Percentiles rank a stretch among this genome's conserved stretches.
These are phyloP conservation scores for Millerago galiae DNA, from an alignment of 805 yeast species.

Conservation along the genomic window DNA sequence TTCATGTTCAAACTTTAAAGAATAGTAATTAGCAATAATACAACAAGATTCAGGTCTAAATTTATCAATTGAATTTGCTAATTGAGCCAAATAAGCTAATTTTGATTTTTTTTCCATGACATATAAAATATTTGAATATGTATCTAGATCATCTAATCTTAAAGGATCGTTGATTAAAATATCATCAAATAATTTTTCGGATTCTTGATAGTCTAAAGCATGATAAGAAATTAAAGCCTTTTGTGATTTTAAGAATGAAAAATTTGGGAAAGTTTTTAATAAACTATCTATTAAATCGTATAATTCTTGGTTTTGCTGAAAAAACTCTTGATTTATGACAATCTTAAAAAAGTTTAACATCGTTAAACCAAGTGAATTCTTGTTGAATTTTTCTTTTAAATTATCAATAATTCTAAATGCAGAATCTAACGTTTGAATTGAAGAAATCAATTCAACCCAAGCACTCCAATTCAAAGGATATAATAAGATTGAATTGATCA, in stretches of 20 bases:
- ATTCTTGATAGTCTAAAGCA: conserved; percentile 74
- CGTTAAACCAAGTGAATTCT: conserved; percentile 1
- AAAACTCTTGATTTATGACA: conserved; percentile 57
- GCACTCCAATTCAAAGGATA: conserved; percentile 93
- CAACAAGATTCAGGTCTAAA: conserved; percentile 94
- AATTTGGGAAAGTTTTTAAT: conserved; percentile 56
- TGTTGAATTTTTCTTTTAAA: conserved; percentile 17
- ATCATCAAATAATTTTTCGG: conserved; percentile 74
- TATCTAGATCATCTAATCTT: conserved; percentile 84
- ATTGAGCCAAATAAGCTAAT: conserved; percentile 79
- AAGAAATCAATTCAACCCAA: conserved; percentile 73
- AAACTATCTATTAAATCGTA: conserved; percentile 44
- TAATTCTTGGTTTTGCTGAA: conserved; percentile 55
- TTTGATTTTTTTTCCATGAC: conserved; percentile 88
- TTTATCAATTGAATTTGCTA: conserved; percentile 73
- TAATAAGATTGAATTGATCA: conserved; percentile 52
- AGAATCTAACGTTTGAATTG: conserved; percentile 57
- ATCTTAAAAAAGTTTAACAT: conserved; percentile 17
- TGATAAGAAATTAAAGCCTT: conserved; percentile 78
- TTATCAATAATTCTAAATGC: conserved; percentile 30
- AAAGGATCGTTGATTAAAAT: conserved; percentile 72
- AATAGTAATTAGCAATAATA: conserved; percentile 87
- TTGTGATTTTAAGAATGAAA: conserved; percentile 71
- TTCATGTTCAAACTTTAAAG: conserved; percentile 88
- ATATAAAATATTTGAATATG: conserved; percentile 89